These are phyloP conservation scores for Coniochaeta prunicola DNA, from an alignment of 2,329 filamentous ascomycete genomes.

Conservation along the genomic window DNA sequence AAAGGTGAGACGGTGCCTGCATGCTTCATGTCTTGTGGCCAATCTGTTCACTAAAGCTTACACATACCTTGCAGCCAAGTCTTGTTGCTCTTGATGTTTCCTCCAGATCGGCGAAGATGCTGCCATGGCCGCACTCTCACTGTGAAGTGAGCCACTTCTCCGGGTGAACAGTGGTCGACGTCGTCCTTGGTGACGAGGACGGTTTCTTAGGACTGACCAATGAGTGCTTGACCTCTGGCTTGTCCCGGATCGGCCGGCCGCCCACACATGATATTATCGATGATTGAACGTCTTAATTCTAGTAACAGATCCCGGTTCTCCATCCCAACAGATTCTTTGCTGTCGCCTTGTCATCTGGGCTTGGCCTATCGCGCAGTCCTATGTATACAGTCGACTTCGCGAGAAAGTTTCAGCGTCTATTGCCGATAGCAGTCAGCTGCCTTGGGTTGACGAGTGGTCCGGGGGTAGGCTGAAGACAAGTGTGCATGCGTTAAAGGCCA, in stretches of 20 bases:
- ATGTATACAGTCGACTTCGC: background rate
- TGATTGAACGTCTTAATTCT: conserved; percentile 6
- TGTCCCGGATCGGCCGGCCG: background rate
- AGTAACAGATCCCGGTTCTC: conserved; percentile 9
- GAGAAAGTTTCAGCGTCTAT: no score
- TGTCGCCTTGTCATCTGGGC: background rate
- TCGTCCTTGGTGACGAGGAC: conserved; percentile 14
- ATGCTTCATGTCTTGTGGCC: no score
- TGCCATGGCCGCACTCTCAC: background rate
- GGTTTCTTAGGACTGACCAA: no score
- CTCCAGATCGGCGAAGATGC: background rate
- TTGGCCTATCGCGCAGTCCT: background rate
- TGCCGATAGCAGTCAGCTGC: no score
- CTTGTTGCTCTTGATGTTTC: conserved; percentile 2
- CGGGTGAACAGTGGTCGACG: conserved; percentile 12
- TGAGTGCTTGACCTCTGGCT: no score
- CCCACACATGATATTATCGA: conserved; percentile 9
- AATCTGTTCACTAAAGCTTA: no score
- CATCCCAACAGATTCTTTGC: conserved; percentile 4
- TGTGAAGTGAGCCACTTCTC: background rate
- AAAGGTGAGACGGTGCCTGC: no score
- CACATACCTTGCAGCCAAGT: background rate
- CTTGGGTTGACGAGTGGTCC: no score
- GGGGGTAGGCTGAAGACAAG: no score
- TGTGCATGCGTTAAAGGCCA: no score